Conservation (phyloP, 2,329 filamentous ascomycete genomes). For the Trichoderma koningii region DNA sequence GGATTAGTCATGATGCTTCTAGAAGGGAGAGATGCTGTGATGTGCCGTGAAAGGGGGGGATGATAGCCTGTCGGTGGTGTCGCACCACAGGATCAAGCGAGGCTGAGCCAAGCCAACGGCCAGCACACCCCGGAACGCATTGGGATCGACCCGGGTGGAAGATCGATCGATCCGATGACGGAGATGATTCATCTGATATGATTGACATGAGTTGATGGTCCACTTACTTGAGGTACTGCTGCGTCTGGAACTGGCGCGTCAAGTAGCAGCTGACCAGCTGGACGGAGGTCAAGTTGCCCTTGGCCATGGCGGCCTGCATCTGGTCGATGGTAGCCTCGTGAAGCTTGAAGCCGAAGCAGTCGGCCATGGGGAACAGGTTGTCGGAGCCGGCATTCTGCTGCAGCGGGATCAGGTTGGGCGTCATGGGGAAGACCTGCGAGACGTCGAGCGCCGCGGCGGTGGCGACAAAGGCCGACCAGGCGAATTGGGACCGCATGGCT, state of each 20-base stretch:
- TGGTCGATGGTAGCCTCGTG: slow-evolving; percentile 72
- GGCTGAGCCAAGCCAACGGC: neutral
- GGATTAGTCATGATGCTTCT: neutral
- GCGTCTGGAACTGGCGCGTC: slow-evolving; percentile 60
- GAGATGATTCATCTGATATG: neutral
- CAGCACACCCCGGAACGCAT: neutral
- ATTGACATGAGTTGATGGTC: neutral
- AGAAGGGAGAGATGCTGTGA: neutral
- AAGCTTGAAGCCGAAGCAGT: slow-evolving; percentile 61
- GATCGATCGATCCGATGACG: slow-evolving; percentile 5
- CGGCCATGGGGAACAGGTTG: slow-evolving; percentile 61
- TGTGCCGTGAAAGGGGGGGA: neutral
- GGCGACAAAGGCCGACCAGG: slow-evolving; percentile 32
- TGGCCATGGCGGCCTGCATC: slow-evolving; percentile 60
- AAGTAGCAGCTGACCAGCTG: slow-evolving; percentile 66
- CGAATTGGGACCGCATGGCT: slow-evolving; percentile 33
- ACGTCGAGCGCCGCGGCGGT: slow-evolving; percentile 18
- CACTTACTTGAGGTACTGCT: slow-evolving; percentile 64
- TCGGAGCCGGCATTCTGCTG: slow-evolving; percentile 42
- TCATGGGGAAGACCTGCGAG: slow-evolving; percentile 23
- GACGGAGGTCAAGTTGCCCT: slow-evolving; percentile 58
- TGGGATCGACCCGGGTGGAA: neutral
- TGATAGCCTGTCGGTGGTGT: neutral
- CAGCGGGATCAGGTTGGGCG: slow-evolving; percentile 41
- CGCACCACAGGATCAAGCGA: slow-evolving; percentile 2